phyloP scores from a whole-genome alignment of 129 eudicot genomes.

The Tanacetum coccineum region DNA sequence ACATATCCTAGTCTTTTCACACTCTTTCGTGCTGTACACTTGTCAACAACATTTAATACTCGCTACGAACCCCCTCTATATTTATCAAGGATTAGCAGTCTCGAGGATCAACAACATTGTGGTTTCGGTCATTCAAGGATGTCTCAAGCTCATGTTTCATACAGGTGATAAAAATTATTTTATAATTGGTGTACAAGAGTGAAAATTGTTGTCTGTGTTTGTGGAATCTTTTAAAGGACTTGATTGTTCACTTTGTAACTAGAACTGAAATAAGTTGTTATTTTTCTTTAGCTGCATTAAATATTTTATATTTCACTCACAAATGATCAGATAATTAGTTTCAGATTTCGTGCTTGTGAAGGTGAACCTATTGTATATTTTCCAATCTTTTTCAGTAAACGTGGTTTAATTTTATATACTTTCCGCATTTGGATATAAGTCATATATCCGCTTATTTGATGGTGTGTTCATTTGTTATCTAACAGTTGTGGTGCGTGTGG shows the following conservation, averaged over 20 bases:
- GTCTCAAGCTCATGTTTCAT: not conserved
- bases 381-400: not conserved
- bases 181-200: not conserved
- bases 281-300: too few relatives aligned
- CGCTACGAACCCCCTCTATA: not conserved
- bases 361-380: not conserved
- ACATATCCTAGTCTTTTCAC: not conserved
- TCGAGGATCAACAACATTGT: not conserved
- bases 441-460: not conserved
- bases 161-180: not conserved
- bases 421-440: too few relatives aligned
- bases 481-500: constrained; percentile 80
- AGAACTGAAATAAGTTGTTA: too few relatives aligned
- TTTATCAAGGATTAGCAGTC: not conserved
- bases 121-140: not conserved
- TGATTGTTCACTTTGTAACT: not conserved
- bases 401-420: not conserved
- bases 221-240: not conserved
- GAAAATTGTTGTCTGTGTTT: not conserved
- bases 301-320: too few relatives aligned
- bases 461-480: constrained; percentile 6
- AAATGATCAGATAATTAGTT: too few relatives aligned
- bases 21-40: not conserved
- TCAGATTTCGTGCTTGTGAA: too few relatives aligned
- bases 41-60: not conserved